A percentile compares a stretch with the other conserved stretches of the same genome.
Conservation (phyloP, 2,329 filamentous ascomycete genomes). For the Fusarium musae region DNA sequence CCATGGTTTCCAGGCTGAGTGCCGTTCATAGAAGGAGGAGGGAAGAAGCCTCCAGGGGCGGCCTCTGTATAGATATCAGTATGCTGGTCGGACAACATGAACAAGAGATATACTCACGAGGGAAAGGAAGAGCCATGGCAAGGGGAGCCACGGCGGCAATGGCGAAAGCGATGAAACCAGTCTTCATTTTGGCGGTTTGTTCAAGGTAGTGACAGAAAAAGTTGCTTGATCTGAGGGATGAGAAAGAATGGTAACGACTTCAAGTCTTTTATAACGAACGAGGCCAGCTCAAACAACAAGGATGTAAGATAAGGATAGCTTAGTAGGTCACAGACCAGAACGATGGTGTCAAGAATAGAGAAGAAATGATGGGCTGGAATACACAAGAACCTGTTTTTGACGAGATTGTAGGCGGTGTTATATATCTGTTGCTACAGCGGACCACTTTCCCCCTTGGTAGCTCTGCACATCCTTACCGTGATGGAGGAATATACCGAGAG, state of each 20-base stretch:
- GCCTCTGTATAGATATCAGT: constrained; percentile 10
- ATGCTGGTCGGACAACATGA: background rate
- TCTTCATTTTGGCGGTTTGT: constrained; percentile 40
- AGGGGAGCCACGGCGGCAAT: constrained; percentile 35
- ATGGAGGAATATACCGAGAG: constrained; percentile 5
- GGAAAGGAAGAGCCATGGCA: constrained; percentile 28
- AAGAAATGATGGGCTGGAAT: constrained; percentile 4
- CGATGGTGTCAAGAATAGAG: constrained; percentile 23
- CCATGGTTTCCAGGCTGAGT: constrained; percentile 11
- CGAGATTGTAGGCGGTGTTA: constrained; percentile 11
- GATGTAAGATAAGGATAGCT: constrained; percentile 6
- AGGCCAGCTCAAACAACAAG: constrained; percentile 29
- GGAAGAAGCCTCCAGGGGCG: constrained; percentile 8
- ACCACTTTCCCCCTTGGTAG: constrained; percentile 11
- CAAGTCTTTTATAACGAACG: constrained; percentile 22
- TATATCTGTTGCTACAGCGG: constrained; percentile 13
- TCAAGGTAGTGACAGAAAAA: constrained; percentile 5
- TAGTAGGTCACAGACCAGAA: constrained; percentile 33
- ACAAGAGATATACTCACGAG: constrained; percentile 9
- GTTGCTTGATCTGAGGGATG: constrained; percentile 4
- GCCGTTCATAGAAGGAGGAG: constrained; percentile 4
- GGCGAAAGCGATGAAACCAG: constrained; percentile 29
- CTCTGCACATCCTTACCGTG: constrained; percentile 24
- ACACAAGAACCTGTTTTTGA: constrained; percentile 7
- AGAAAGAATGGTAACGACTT: background rate